Evolutionary conservation across 495 filamentous ascomycete species (phyloP), one percentile per base, ranked within the genome.

Genomic region (Aspergillus homomorphus): DNA sequence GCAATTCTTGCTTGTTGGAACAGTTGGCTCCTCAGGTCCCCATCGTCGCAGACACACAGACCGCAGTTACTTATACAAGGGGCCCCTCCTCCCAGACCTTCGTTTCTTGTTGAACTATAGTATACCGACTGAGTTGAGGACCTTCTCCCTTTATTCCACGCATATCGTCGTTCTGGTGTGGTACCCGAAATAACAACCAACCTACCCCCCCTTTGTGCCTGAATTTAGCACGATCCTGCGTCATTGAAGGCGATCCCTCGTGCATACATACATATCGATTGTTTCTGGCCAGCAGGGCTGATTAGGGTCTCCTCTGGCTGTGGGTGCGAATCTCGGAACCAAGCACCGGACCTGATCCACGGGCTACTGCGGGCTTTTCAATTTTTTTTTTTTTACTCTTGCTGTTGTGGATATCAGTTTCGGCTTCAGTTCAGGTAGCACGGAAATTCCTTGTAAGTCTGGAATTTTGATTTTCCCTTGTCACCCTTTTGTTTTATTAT

Each of bases 321-420:
- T 63, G 57, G 61, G 53, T 33, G 53, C 54, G 61, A 63, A 63
- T 63, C 61, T 63, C 61, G 61, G 61, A 63, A 63, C 61, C 61
- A 57, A 57, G 53, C 56, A 57, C 55, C 51, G 51, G 53, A 56
- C 43, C 45, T 48, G 53, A 59, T 63, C 61, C 61, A 63, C 61
- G 53, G 21, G 16, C 15, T 28, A n/a, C 33, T 6, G 4, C 2
- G 33, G 12, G 22, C 43, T 61, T 53, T 53, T 61, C n/a, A n/a
- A n/a, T 52, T 56, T 26, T 54, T 54, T 56, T 51, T 57, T 56
- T 54, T 44, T 51, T 28, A 42, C 22, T 26, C 4, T n/a, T 51
- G 14, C 15, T 18, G 19, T 28, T 51, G 24, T 30, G 22, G 23
- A 19, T 30, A 52, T 30, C 19, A 52, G 18, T 52, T 52, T 30